Percentiles rank a stretch among this genome's conserved stretches.
phyloP scores from a whole-genome alignment of 106 monocot genomes.

The Dendrobium nobile region DNA sequence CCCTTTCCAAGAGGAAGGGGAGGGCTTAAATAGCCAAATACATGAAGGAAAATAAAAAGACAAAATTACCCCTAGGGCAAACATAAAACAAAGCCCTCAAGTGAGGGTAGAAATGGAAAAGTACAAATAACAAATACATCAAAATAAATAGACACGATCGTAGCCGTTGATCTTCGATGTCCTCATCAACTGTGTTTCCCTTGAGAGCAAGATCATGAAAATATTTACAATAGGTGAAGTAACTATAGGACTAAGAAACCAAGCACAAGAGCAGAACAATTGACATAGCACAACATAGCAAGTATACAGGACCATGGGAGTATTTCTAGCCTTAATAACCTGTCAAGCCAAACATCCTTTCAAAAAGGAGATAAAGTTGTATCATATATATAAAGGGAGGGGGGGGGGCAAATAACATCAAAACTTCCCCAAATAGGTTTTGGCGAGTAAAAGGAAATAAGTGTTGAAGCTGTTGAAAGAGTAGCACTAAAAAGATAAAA shows the following conservation, averaged over 20 bases:
- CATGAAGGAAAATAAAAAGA: too few relatives aligned
- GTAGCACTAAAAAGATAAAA: background rate
- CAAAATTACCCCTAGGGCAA: too few relatives aligned
- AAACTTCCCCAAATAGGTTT: background rate
- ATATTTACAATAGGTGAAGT: too few relatives aligned
- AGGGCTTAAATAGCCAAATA: too few relatives aligned
- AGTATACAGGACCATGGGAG: background rate
- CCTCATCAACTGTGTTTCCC: background rate
- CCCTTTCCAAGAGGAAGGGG: too few relatives aligned
- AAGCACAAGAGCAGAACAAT: background rate
- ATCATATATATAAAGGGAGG: background rate
- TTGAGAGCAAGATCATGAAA: too few relatives aligned
- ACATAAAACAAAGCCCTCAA: too few relatives aligned
- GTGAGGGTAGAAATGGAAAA: too few relatives aligned
- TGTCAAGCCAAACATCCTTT: background rate
- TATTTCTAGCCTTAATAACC: background rate
- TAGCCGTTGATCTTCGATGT: too few relatives aligned
- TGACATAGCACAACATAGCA: background rate
- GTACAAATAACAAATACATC: too few relatives aligned
- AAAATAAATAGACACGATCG: too few relatives aligned
- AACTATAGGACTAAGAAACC: too few relatives aligned
- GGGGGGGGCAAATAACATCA: background rate
- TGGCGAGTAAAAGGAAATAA: background rate
- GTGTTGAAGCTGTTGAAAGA: background rate
- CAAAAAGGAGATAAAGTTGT: background rate